phyloP scores from a whole-genome alignment of 306 rosid genomes.

The Boehmeria nivea region DNA sequence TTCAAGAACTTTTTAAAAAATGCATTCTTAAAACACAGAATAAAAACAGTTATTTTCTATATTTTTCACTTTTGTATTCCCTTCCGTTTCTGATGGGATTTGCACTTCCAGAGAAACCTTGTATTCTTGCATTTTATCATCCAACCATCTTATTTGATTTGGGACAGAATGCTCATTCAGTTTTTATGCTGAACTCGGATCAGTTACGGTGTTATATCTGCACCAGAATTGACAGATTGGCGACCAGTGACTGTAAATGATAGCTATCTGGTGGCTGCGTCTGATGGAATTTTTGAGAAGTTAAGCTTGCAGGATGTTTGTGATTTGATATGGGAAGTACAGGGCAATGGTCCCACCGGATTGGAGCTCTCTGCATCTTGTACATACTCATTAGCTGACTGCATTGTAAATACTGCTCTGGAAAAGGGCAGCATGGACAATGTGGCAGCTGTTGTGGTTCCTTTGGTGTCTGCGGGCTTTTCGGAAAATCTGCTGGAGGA shows the following conservation, averaged over 20 bases:
- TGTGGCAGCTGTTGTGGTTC: slow-evolving; percentile 84
- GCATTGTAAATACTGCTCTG: slow-evolving; percentile 60
- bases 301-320: slow-evolving; percentile 79
- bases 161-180: slow-evolving; percentile 11
- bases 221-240: slow-evolving; percentile 96
- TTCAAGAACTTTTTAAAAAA: too few species aligned
- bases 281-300: slow-evolving; percentile 95
- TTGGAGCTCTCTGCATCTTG: slow-evolving; percentile 51
- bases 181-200: slow-evolving; percentile 23
- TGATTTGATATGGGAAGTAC: slow-evolving; percentile 83
- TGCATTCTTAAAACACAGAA: too few species aligned
- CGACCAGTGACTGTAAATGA: slow-evolving; percentile 70
- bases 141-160: not conserved
- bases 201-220: slow-evolving; percentile 88
- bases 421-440: slow-evolving; percentile 87
- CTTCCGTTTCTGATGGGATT: not conserved
- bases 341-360: slow-evolving; percentile 26
- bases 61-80: not conserved
- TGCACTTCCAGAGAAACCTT: not conserved
- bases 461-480: slow-evolving; percentile 43
- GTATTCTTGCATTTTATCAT: not conserved
- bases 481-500: slow-evolving; percentile 29
- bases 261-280: slow-evolving; percentile 89
- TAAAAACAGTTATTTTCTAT: too few species aligned
- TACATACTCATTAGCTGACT: slow-evolving; percentile 72